Conservation (phyloP, 192 early-diverging fungal species). For the Podila clonocystis region DNA sequence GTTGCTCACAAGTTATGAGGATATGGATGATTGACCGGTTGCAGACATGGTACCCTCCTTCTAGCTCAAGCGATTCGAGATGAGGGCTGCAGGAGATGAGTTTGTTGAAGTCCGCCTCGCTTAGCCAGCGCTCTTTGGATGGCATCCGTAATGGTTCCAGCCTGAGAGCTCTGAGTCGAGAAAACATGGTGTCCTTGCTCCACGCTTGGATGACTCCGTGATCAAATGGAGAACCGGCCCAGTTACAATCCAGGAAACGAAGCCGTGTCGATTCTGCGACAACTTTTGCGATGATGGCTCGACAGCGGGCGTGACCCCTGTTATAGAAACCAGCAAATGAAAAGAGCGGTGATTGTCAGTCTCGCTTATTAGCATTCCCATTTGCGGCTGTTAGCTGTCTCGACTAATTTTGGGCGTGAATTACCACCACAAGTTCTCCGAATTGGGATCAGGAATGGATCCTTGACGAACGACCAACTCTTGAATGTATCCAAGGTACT, state of each 20-base stretch:
- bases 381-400: too few relatives aligned
- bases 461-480: constrained; percentile 16
- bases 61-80: constrained; percentile 16
- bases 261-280: constrained; percentile 6
- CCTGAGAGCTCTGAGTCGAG: neutral
- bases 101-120: constrained; percentile 11
- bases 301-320: constrained; percentile 12
- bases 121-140: constrained; percentile 1
- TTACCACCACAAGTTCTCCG: constrained; percentile 16
- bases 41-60: constrained; percentile 4
- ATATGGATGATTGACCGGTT: constrained; percentile 11
- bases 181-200: constrained; percentile 2
- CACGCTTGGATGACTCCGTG: constrained; percentile 4
- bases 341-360: too few relatives aligned
- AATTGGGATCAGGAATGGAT: constrained; percentile 8
- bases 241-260: constrained; percentile 19
- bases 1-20: constrained; percentile 8
- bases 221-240: constrained; percentile 21
- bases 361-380: too few relatives aligned
- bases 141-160: constrained; percentile 16
- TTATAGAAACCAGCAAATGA: too few relatives aligned
- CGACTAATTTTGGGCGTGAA: too few relatives aligned
- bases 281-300: constrained; percentile 14
- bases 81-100: constrained; percentile 8
- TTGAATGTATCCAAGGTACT: constrained; percentile 21